phyloP scores from a whole-genome alignment of 352 stramenopile species.

The Phytopythium mirpurense region DNA sequence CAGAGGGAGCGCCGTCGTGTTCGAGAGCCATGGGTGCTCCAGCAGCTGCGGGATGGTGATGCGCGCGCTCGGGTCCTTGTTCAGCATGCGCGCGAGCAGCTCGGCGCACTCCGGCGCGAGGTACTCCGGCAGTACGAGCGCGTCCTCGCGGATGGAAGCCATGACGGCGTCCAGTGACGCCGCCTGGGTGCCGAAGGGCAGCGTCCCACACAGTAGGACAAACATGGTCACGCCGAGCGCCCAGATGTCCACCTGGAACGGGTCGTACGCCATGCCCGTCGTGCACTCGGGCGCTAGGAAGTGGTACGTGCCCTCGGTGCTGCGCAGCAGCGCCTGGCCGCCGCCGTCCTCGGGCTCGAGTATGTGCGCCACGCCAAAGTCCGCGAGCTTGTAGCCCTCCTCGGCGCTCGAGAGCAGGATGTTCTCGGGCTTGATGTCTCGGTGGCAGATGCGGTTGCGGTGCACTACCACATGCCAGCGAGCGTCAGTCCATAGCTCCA shows the following conservation, averaged over 20 bases:
- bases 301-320: slow-evolving; percentile 85
- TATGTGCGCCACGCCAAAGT: slow-evolving; percentile 79
- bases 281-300: slow-evolving; percentile 84
- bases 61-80: slow-evolving; percentile 47
- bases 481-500: no score
- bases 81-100: slow-evolving; percentile 41
- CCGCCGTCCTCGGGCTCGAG: slow-evolving; percentile 28
- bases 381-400: slow-evolving; percentile 60
- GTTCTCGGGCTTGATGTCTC: slow-evolving; percentile 83
- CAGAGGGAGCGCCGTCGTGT: not conserved
- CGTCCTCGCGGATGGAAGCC: slow-evolving; percentile 61
- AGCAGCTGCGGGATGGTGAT: slow-evolving; percentile 55
- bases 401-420: slow-evolving; percentile 52
- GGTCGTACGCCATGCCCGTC: slow-evolving; percentile 65
- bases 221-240: slow-evolving; percentile 78
- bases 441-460: slow-evolving; percentile 74
- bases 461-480: slow-evolving; percentile 42
- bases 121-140: slow-evolving; percentile 26
- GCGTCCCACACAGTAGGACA: slow-evolving; percentile 48
- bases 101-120: slow-evolving; percentile 40
- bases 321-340: slow-evolving; percentile 29
- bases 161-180: slow-evolving; percentile 60
- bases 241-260: slow-evolving; percentile 81
- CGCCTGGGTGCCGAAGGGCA: slow-evolving; percentile 66
- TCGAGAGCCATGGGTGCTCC: slow-evolving; percentile 40